Evolutionary conservation across 495 filamentous ascomycete genomes (phyloP), one percentile per base, ranked within the genome.

Genomic region (Jackrogersella minutella): DNA sequence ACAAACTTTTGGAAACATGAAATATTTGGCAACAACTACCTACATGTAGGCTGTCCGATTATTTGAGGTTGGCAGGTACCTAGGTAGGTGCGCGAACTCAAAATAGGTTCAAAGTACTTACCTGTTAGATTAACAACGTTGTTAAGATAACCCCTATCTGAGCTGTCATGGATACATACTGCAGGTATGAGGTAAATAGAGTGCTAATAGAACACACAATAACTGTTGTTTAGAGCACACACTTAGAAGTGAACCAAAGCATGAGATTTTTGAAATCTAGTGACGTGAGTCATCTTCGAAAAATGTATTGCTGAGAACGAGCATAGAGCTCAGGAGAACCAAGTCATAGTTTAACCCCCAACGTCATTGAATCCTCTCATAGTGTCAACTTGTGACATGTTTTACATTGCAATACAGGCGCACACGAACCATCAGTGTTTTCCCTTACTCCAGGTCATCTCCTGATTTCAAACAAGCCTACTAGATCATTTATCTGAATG

Each of bases 391-490:
- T 34, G 22, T 51, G 55, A 64, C 55, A 52, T 69, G 61, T 22
- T 59, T 66, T 70, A 70, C 68, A 66, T 66, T 63, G 19, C 62
- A 64, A 53, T 69, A 69, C 66, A 69, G 51, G 59, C 63, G 53
- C 62, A 59, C 63, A 55, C 67, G 39, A 67, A 30, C 58, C 46
- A 55, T 62, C 24, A 54, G 30, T 28, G 5, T 50, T 26, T 43
- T 49, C 30, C 41, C 34, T 53, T 58, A 58, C 59, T 64, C 69
- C 56, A 34, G 14, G 51, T 26, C 46, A 26, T 58, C 31, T 65
- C 65, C 49, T 62, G 11, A 57, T 58, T 56, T 50, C 39, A 62
- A 64, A 72, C 5, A 46, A 46, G 24, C 21, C 30, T 17, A 31
- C 41, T 53, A 55, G 40, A 62, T 40, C 52, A 51, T 58, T 51